Evolutionary conservation across 345 rosid genomes (phyloP).

Genomic region (Sonneratia caseolaris): DNA sequence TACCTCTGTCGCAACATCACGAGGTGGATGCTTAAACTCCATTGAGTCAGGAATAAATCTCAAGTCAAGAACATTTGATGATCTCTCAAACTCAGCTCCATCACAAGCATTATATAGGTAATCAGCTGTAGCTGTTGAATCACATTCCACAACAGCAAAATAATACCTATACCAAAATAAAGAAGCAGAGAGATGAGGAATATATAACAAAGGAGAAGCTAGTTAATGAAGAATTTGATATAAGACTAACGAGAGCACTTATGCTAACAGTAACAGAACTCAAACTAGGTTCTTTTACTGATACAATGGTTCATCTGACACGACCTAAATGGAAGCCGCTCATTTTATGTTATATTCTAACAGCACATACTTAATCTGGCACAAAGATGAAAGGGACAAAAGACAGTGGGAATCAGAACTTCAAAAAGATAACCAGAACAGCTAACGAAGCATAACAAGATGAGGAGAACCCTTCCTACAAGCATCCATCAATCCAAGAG

Average conservation of each 20-base stretch:
- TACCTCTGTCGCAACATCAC: constrained; percentile 85
- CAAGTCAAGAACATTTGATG: constrained; percentile 85
- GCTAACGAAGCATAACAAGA: background rate
- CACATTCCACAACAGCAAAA: constrained; percentile 78
- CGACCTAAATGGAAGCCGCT: background rate
- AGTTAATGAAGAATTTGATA: background rate
- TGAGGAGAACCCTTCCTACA: background rate
- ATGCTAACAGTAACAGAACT: background rate
- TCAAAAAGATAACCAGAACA: background rate
- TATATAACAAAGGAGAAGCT: background rate
- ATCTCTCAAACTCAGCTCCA: constrained; percentile 83
- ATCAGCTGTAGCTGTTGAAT: constrained; percentile 76
- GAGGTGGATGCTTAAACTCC: constrained; percentile 85
- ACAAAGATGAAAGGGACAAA: background rate
- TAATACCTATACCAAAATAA: constrained; percentile 43
- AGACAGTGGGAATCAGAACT: background rate
- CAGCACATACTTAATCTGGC: background rate
- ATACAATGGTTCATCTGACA: background rate
- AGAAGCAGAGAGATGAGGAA: background rate
- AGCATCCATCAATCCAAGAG: background rate
- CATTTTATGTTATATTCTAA: background rate
- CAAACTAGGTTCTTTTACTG: background rate
- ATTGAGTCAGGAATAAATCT: constrained; percentile 87
- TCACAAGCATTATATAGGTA: constrained; percentile 70
- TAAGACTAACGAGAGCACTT: background rate